A percentile compares a stretch with the other conserved stretches of the same genome.
These are phyloP conservation scores for Candida sakaeoensis DNA, from an alignment of 805 yeast species.

Conservation along the genomic window DNA sequence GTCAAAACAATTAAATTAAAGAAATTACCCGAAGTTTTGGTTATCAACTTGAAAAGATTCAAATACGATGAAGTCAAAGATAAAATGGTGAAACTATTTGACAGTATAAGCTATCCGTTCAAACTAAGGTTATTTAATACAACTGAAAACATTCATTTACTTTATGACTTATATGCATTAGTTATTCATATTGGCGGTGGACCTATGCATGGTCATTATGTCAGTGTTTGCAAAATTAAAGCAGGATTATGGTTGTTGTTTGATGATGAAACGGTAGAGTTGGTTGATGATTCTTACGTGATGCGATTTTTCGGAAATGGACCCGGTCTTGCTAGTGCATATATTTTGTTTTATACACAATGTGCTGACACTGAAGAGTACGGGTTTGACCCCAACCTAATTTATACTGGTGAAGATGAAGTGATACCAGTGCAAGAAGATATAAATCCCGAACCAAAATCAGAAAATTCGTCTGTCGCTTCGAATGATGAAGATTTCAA, in stretches of 20 bases:
- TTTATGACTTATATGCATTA: constrained; percentile 79
- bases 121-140: constrained; percentile 68
- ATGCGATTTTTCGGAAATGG: constrained; percentile 84
- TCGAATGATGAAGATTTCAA: constrained; percentile 7
- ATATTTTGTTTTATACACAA: constrained; percentile 72
- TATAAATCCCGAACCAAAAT: background rate
- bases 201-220: constrained; percentile 96
- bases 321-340: constrained; percentile 87
- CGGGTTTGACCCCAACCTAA: constrained; percentile 28
- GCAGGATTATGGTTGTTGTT: constrained; percentile 84
- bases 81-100: constrained; percentile 80
- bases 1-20: constrained; percentile 82
- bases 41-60: constrained; percentile 86
- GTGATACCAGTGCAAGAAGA: constrained; percentile 8
- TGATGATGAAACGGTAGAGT: constrained; percentile 93
- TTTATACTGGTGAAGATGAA: constrained; percentile 34
- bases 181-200: constrained; percentile 97
- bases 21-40: constrained; percentile 70
- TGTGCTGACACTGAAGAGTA: constrained; percentile 31
- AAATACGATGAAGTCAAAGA: constrained; percentile 83
- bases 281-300: constrained; percentile 79
- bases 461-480: constrained; percentile 7
- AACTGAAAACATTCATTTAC: constrained; percentile 41
- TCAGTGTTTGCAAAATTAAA: constrained; percentile 75
- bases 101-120: constrained; percentile 77